These are phyloP conservation scores for Artomyces pyxidatus DNA, from an alignment of 768 basidiomycete genomes.

Conservation along the genomic window DNA sequence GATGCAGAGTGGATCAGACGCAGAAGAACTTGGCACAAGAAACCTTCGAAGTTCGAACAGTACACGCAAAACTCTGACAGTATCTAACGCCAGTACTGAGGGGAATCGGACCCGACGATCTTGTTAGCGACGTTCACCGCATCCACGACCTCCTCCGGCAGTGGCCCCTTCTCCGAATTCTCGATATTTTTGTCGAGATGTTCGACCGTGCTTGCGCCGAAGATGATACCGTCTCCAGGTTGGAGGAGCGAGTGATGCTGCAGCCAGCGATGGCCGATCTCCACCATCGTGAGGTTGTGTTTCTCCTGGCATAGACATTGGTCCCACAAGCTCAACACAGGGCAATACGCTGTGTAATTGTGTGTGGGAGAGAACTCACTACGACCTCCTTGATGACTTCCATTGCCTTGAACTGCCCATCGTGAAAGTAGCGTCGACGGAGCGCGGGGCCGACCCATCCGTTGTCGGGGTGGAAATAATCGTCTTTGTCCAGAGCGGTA, in stretches of 20 bases:
- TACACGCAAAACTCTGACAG: no score
- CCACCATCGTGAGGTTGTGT: constrained; percentile 38
- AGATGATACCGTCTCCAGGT: constrained; percentile 36
- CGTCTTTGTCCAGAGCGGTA: constrained; percentile 26
- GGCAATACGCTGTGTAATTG: constrained; percentile 7
- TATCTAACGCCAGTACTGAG: no score
- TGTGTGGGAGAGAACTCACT: constrained; percentile 32
- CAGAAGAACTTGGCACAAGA: no score
- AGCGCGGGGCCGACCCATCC: constrained; percentile 35
- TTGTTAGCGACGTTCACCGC: no score
- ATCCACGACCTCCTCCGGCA: no score
- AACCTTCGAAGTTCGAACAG: no score
- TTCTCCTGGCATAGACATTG: constrained; percentile 26
- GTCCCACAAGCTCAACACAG: not conserved
- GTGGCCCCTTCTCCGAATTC: constrained; percentile 43
- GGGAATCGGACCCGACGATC: no score
- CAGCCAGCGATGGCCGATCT: constrained; percentile 53
- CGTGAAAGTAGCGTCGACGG: constrained; percentile 35
- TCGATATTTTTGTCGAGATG: constrained; percentile 38
- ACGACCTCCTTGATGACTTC: no score
- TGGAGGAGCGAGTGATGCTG: constrained; percentile 45
- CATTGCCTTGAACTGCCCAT: constrained; percentile 37
- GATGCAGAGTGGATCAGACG: no score
- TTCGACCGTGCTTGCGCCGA: constrained; percentile 36
- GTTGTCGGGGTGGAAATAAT: constrained; percentile 32